Evolutionary conservation across 2,329 filamentous ascomycete genomes (phyloP).

Genomic region (Emergomyces orientalis): DNA sequence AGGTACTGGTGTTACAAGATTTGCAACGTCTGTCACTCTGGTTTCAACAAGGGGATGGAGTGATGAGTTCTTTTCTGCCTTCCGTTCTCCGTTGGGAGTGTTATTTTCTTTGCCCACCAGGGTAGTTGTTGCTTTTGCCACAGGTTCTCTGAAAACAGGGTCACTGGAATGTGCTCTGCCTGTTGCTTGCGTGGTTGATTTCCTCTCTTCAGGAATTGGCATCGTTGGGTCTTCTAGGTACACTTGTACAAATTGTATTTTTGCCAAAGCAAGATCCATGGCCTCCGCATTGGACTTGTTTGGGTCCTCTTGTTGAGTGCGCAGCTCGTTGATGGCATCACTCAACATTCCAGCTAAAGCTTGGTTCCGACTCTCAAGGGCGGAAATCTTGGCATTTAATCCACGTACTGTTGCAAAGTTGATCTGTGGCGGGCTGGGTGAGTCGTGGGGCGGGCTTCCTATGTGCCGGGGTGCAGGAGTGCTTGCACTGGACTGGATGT

Average conservation of each 20-base stretch:
- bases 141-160: neutral
- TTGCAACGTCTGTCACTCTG: conserved; percentile 6
- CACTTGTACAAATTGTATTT: conserved; percentile 35
- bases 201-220: conserved; percentile 17
- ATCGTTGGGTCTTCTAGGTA: conserved; percentile 35
- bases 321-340: conserved; percentile 35
- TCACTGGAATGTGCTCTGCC: neutral
- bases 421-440: conserved; percentile 13
- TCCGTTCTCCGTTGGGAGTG: neutral
- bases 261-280: conserved; percentile 24
- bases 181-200: neutral
- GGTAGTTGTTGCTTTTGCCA: neutral
- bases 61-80: neutral
- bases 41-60: neutral
- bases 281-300: conserved; percentile 10
- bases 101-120: neutral
- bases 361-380: conserved; percentile 34
- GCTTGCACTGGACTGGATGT: conserved; percentile 33
- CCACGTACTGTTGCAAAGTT: conserved; percentile 17
- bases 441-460: conserved; percentile 14
- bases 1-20: conserved; percentile 18
- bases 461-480: conserved; percentile 21
- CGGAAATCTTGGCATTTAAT: conserved; percentile 26
- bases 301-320: conserved; percentile 24
- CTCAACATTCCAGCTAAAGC: conserved; percentile 34